phyloP scores from a whole-genome alignment of 345 rosid species.

The Pistacia vera region DNA sequence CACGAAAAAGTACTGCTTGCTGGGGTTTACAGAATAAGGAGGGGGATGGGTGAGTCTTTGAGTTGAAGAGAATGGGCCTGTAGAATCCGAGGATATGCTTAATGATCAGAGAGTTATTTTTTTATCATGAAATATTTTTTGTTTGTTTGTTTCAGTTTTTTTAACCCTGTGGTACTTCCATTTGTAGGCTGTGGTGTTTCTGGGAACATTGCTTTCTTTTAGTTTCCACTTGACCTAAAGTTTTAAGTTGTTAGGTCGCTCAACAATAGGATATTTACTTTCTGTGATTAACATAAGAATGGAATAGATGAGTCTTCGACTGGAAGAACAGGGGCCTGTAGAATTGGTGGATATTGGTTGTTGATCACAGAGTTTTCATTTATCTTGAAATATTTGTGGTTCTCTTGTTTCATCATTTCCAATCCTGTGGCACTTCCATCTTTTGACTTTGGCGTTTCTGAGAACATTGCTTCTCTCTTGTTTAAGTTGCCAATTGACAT shows the following conservation, averaged over 20 bases:
- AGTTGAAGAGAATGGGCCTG: not conserved
- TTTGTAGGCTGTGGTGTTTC: not conserved
- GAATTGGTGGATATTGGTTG: not conserved
- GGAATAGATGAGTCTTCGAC: not conserved
- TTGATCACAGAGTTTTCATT: not conserved
- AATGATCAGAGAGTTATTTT: not conserved
- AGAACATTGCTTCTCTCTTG: not conserved
- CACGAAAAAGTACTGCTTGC: not conserved
- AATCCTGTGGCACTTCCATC: not conserved
- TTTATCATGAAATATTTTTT: not conserved
- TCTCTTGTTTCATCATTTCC: not conserved
- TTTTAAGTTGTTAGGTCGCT: too few relatives aligned
- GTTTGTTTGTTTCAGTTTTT: not conserved
- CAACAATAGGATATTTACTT: too few relatives aligned
- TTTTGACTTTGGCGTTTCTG: not conserved
- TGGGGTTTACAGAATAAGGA: not conserved
- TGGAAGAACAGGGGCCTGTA: not conserved
- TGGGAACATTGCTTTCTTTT: not conserved
- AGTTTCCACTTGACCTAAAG: too few relatives aligned
- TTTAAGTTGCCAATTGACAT: too few relatives aligned
- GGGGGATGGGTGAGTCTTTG: not conserved
- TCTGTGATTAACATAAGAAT: not conserved
- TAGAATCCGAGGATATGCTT: not conserved
- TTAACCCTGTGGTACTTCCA: not conserved
- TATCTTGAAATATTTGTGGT: not conserved